Base-by-base conservation (phyloP, 805 yeast species). In the Cyberlindnera xishuangbannaensis region DNA sequence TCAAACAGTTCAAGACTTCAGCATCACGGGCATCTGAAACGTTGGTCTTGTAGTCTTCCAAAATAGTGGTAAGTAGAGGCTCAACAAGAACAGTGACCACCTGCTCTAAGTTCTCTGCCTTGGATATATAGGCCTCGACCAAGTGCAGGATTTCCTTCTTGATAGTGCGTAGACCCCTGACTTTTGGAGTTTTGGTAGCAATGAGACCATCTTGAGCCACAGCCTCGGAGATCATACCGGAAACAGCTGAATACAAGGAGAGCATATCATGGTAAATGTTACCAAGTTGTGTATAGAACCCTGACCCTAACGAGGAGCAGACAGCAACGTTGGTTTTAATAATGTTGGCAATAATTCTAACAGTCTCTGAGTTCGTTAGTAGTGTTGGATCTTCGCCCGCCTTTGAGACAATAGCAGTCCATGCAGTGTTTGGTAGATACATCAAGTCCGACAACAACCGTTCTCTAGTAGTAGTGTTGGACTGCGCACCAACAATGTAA, bases 11-110 rank as follows among this genome's bases (percentile, higher is more conserved):
- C 58, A 92, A 71, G 5, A 92, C 98, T 62, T 92, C 98, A 7
- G 96, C 95, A 63, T 92, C 98, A 56, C 97, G 79, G 8, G 97
- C 96, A 64, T 87, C 95, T 4, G 97, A 95, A 21, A 87, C 95
- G 53, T 84, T 84, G 13, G 76, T 65, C 51, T 75, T 76, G 63
- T 92, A 92, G 58, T 92, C 99, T 41, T 83, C 94, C 43, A 92
- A 71, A 12, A 86, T 88, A 0, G 97, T 85, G 28, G 71, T 71
- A 42, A 92, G 74, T 52, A 92, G 65, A 19, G 95, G 94, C 43
- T 83, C 84, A 4, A 87, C 78, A 45, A 92, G 70, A 43, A 82
- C 86, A 31, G 78, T 70, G 16, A 84, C 95, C 33, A 90, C 79
- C 48, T 85, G 90, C 39, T 87, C 88, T 28, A 49, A 31, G 51